Evolutionary conservation across 208 protist species (phyloP).

Genomic region (Tritrichomonas foetus): DNA sequence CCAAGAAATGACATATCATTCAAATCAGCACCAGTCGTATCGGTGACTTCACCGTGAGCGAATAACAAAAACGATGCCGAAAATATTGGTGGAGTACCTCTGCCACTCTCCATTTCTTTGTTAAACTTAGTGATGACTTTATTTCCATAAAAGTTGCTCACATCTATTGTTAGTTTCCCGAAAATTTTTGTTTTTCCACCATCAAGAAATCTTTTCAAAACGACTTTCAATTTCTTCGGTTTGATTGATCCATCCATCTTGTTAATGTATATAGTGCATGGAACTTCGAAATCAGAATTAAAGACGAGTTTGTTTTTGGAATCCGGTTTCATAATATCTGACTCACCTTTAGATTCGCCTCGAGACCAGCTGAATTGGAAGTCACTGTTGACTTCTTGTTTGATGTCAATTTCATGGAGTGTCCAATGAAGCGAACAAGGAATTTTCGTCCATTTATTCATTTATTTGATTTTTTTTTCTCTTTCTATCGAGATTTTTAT

Average conservation of each 20-base stretch:
- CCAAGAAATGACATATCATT: slow-evolving; percentile 3
- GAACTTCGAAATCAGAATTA: background rate
- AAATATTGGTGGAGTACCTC: background rate
- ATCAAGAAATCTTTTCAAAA: background rate
- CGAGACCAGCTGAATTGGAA: background rate
- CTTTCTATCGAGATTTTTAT: too few relatives aligned
- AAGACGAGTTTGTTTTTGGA: background rate
- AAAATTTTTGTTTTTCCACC: background rate
- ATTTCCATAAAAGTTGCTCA: background rate
- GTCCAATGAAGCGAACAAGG: background rate
- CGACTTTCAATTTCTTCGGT: background rate
- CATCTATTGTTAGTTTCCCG: slow-evolving; percentile 20
- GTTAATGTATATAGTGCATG: slow-evolving; percentile 23
- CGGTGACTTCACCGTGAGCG: background rate
- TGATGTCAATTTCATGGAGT: background rate
- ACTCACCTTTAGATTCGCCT: background rate
- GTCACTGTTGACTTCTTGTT: background rate
- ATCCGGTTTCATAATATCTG: background rate
- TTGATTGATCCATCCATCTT: background rate
- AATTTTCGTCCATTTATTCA: too few relatives aligned
- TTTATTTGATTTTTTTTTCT: too few relatives aligned
- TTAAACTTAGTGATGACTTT: background rate
- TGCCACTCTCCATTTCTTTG: slow-evolving; percentile 5
- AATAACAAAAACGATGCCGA: background rate
- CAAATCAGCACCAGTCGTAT: background rate